A percentile compares a stretch with the other conserved stretches of the same genome.
These are phyloP conservation scores for Acacia confusa DNA, from an alignment of 306 rosid genomes.

Conservation along the genomic window DNA sequence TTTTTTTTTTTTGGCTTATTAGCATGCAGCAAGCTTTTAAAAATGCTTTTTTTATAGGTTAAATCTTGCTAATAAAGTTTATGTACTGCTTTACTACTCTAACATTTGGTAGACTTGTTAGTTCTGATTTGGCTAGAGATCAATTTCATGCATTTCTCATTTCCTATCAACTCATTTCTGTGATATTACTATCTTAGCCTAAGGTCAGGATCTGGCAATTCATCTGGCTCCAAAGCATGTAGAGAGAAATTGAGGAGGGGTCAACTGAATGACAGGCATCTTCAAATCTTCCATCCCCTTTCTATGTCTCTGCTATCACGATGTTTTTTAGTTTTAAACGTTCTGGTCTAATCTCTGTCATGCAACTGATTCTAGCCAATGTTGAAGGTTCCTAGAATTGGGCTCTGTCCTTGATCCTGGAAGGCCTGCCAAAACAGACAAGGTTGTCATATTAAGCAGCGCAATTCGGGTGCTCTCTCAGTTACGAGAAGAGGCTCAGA, in stretches of 20 bases:
- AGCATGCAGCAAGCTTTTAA: background rate
- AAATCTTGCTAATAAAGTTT: background rate
- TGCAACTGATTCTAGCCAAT: conserved; percentile 26
- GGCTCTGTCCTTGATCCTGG: conserved; percentile 65
- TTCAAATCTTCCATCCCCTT: conserved; percentile 16
- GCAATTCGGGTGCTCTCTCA: conserved; percentile 63
- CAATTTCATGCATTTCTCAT: background rate
- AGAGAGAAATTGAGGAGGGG: conserved; percentile 86
- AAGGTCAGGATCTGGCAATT: conserved; percentile 49
- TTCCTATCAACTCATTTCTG: conserved; percentile 1
- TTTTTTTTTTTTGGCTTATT: background rate
- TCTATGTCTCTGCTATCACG: conserved; percentile 11
- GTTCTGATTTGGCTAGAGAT: background rate
- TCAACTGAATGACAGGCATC: conserved; percentile 77
- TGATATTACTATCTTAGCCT: conserved; percentile 36
- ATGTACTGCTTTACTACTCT: background rate
- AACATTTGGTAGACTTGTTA: background rate
- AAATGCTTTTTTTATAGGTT: background rate
- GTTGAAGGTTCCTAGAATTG: conserved; percentile 67
- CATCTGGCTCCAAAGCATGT: conserved; percentile 68
- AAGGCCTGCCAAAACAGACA: conserved; percentile 76
- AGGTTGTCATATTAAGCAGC: conserved; percentile 64
- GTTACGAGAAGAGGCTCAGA: conserved; percentile 55
- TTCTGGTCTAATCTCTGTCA: conserved; percentile 1
- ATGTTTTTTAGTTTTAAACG: conserved; percentile 9